Base-by-base conservation (phyloP, 768 basidiomycete species). In the Artomyces pyxidatus region DNA sequence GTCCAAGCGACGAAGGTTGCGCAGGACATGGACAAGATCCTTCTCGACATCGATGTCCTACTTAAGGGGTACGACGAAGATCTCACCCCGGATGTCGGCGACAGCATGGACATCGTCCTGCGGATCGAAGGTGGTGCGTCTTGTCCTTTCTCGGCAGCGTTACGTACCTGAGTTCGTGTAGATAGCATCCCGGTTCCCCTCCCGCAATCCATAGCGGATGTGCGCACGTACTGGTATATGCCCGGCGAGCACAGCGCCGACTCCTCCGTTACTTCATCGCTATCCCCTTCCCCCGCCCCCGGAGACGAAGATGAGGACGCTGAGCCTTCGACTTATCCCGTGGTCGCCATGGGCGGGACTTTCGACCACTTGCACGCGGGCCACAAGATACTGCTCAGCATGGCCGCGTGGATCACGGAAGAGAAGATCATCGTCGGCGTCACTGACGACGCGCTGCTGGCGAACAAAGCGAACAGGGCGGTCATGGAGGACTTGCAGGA, bases 281-380 rank as follows among this genome's bases (percentile, higher is more conserved):
- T 53, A 25, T 56, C 45, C 12, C 42, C 38, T 21, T 22, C 35
- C 7, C 47, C 44, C 4, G 9, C 49, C 23, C 51, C 38, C 3
- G 42, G 44, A 6, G 26, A 42, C 6, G 17, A 30, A 12, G 26
- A 38, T 11, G 48, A 52, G 40, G 49, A 58, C 22, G 35, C 52
- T 4, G 48, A 58, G 14, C 64, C 64, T 1, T 54, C 68, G 5
- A 43, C 54, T 11, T 76, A 69, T 61, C 85, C 84, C 11, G 87
- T 91, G 45, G 79, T 85, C n/a, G 86, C 81, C 0, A 73, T 97
- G 7, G 95, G 96, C 6, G 96, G 96, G 0, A 98, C 96, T 0
- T 98, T 98, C 65, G 96, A 99, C 67, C 96, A 98, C 64, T 78
- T 99, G 14, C 96, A 99, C 62, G 81, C 92, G 3, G 96, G 95